Evolutionary conservation across 495 filamentous ascomycete genomes (phyloP).

Genomic region (Bombardia bombarda): DNA sequence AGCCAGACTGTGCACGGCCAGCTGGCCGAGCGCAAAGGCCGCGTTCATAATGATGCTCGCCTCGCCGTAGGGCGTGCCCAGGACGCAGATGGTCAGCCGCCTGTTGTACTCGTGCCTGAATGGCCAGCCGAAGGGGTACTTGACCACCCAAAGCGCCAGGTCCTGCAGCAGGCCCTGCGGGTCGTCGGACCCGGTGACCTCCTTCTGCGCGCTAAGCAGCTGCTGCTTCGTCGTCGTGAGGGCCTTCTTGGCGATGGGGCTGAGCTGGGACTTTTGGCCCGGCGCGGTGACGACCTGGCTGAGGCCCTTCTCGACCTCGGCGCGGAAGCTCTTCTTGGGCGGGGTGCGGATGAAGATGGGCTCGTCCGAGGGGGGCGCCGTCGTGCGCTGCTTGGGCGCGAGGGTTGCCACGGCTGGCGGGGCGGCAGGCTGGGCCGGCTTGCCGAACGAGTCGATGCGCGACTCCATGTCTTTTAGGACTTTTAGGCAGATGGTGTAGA

Average conservation of each 20-base stretch:
- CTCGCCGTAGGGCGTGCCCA: slow-evolving; percentile 61
- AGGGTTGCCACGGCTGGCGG: slow-evolving; percentile 17
- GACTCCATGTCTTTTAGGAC: slow-evolving; percentile 56
- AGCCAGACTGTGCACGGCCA: slow-evolving; percentile 62
- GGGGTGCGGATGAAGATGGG: slow-evolving; percentile 48
- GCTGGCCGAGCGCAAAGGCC: slow-evolving; percentile 54
- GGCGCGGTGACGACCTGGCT: slow-evolving; percentile 49
- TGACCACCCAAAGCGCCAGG: slow-evolving; percentile 27
- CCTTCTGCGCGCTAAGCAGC: slow-evolving; percentile 37
- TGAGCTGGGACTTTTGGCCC: slow-evolving; percentile 43
- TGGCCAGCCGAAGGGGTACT: slow-evolving; percentile 52
- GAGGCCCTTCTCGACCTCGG: slow-evolving; percentile 44
- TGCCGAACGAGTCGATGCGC: slow-evolving; percentile 54
- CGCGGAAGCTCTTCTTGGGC: slow-evolving; percentile 37
- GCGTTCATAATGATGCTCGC: slow-evolving; percentile 60
- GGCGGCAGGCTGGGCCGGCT: slow-evolving; percentile 31
- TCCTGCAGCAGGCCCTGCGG: slow-evolving; percentile 28
- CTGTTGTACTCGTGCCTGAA: slow-evolving; percentile 65
- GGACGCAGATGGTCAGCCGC: slow-evolving; percentile 51
- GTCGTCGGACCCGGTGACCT: slow-evolving; percentile 32
- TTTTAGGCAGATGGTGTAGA: slow-evolving; percentile 56
- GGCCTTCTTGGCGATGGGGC: slow-evolving; percentile 31
- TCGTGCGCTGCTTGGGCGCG: slow-evolving; percentile 17
- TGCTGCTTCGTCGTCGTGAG: slow-evolving; percentile 26
- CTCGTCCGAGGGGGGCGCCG: slow-evolving; percentile 47